Base-by-base conservation (phyloP, 2,329 filamentous ascomycete genomes). In the Trichoderma sp. region DNA sequence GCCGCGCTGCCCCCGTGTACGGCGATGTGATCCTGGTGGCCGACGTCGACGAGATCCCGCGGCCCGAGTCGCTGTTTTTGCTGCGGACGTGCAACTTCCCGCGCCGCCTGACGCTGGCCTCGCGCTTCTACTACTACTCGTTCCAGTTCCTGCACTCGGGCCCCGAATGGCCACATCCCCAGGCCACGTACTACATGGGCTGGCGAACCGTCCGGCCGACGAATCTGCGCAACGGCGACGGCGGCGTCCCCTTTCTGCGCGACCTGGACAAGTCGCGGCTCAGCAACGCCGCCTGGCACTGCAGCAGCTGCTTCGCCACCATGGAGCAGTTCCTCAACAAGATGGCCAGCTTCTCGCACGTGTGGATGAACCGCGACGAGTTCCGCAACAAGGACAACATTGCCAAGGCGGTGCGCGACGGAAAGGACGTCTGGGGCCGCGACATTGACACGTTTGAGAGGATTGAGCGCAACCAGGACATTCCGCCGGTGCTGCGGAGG, bases 21-120 rank as follows among this genome's bases (percentile, higher is more conserved):
- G 84, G 84, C 64, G 87, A 90, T 72, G 84, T 87, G 29, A 79
- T 89, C 29, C 74, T 89, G 65, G 84, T 89, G 2, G 83, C 86
- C 66, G 87, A 89, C 73, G 83, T 88, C 17, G 86, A 89, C 74
- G 87, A 89, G 77, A 83, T 89, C 54, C 80, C 84, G 5, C 83
- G 84, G 2, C 85, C 86, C 0, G 77, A 80, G 59, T 80, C 84
- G 17, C 73, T 87, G 12, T 74, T 78, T 13, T 71, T 84, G 2
- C 80, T 88, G 9, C 82, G 83, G 29, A 79, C 81, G 8, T 87
- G 86, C 77, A 72, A 75, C 17, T 86, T 86, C 72, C 85, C 86
- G 3, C 81, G 80, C 2, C 83, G 84, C 25, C 78, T 86, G 22
- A 87, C 84, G 1, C 79, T 87, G 10, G 75, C 78, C 61, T 84